A percentile compares a stretch with the other conserved stretches of the same genome.
Evolutionary conservation across 768 basidiomycete genomes (phyloP).

Genomic region (Auricularia sp.): DNA sequence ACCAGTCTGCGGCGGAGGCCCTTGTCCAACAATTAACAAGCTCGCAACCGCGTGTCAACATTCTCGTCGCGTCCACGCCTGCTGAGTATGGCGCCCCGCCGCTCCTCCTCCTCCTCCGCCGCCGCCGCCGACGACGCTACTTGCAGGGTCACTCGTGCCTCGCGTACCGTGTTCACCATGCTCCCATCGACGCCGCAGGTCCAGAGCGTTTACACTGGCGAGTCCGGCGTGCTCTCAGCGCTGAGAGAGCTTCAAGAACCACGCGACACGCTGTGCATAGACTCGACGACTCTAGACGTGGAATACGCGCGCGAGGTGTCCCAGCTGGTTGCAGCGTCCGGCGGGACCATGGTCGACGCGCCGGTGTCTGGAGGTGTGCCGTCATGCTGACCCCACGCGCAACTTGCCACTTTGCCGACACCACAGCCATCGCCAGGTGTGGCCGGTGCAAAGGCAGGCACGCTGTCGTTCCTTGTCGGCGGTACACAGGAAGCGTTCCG

Average conservation of each 20-base stretch:
- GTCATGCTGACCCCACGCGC: conserved; percentile 3
- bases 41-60: conserved; percentile 48
- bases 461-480: conserved; percentile 87
- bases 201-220: conserved; percentile 54
- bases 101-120: neutral
- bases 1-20: conserved; percentile 43
- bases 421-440: conserved; percentile 41
- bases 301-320: conserved; percentile 61
- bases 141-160: conserved; percentile 50
- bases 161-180: conserved; percentile 75
- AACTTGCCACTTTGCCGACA: conserved; percentile 6
- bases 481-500: conserved; percentile 52
- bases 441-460: conserved; percentile 76
- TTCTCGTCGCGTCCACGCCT: conserved; percentile 54
- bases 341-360: conserved; percentile 80
- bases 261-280: conserved; percentile 58
- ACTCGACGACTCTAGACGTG: conserved; percentile 87
- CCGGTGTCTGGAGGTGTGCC: conserved; percentile 84
- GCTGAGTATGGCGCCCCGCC: conserved; percentile 49
- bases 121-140: neutral
- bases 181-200: conserved; percentile 89
- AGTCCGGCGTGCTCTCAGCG: conserved; percentile 54
- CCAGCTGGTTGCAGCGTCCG: conserved; percentile 35
- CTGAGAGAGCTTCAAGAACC: conserved; percentile 35
- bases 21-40: conserved; percentile 49